Base-by-base conservation (phyloP, 768 basidiomycete species). In the Pleurotus tuber-regium region DNA sequence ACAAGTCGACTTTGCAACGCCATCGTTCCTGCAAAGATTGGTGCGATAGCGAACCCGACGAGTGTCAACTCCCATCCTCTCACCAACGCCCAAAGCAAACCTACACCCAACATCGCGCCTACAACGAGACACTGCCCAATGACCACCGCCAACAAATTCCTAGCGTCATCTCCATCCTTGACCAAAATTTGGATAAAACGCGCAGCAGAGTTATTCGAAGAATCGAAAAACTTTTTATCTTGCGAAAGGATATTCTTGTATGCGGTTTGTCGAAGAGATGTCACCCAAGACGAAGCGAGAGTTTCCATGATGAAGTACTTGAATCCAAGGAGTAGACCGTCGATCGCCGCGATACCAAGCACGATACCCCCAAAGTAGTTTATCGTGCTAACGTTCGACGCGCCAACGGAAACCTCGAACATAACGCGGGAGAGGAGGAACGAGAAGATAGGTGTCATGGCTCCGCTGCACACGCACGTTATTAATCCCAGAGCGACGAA, bases 51-150 rank as follows among this genome's bases (percentile, higher is more conserved):
- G 24, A 98, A 68, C 0, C 94, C 95, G 2, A 89, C 90, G 14
- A 98, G 78, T 0, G 93, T 96, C 58, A 98, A 73, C 69, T 97
- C 85, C 97, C 96, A 99, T 0, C 92, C 92, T 25, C 78, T 71
- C 1, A 81, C 77, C 65, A 98, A 74, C 0, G 95, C 95, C 96
- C 97, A 99, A 14, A 89, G 63, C 16, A 98, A 67, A 6, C 94
- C 95, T 2, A 96, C 72, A 1, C 77, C 64, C 40, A 98, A 77
- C 93, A 98, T 97, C 11, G 87, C 72, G 7, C 68, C 54, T 11
- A 95, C 89, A 16, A 93, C 89, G 29, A 86, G 63, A 25, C 75
- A 72, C 62, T 95, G 90, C 0, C 80, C 81, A 40, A 88, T 68
- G 35, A 93, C 84, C 10, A 83, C 75, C 1, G 87, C 75, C 54